Percentiles rank a stretch among this genome's conserved stretches.
phyloP scores from a whole-genome alignment of 2,329 filamentous ascomycete species.

The Coniochaeta ligniaria region DNA sequence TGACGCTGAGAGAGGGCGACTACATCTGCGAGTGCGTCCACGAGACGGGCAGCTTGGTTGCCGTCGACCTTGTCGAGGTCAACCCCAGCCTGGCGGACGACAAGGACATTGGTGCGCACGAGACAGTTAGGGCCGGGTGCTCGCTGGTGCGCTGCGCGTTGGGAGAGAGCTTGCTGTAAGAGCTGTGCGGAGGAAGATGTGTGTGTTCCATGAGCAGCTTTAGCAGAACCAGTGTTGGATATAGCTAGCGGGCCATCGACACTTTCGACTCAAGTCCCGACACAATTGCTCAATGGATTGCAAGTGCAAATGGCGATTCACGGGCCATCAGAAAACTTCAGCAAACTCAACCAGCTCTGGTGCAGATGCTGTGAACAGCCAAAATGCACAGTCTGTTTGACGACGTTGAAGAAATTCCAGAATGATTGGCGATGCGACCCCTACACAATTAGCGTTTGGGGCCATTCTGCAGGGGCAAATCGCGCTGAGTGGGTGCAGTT shows the following conservation, averaged over 20 bases:
- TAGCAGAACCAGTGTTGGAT: background rate
- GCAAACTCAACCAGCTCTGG: background rate
- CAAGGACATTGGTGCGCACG: constrained; percentile 58
- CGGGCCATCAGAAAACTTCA: background rate
- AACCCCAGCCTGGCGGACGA: constrained; percentile 64
- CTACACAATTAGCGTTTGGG: background rate
- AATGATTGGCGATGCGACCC: background rate
- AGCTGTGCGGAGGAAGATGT: background rate
- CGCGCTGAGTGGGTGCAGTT: background rate
- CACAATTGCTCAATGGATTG: background rate
- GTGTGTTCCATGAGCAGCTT: background rate
- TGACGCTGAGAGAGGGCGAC: constrained; percentile 92
- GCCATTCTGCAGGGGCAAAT: background rate
- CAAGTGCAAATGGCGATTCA: background rate
- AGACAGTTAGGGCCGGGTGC: constrained; percentile 86
- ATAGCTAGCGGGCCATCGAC: background rate
- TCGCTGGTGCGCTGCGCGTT: constrained; percentile 86
- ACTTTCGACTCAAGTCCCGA: no score
- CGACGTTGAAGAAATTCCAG: background rate
- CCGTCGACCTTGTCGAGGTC: constrained; percentile 77
- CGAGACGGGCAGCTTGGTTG: constrained; percentile 69
- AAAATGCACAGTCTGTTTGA: background rate
- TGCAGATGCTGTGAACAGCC: background rate
- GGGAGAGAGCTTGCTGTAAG: constrained; percentile 79
- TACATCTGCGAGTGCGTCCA: constrained; percentile 90